Evolutionary conservation across 2,329 filamentous ascomycete species (phyloP), one percentile per base, ranked within the genome.

Genomic region (Beauveria varroae): DNA sequence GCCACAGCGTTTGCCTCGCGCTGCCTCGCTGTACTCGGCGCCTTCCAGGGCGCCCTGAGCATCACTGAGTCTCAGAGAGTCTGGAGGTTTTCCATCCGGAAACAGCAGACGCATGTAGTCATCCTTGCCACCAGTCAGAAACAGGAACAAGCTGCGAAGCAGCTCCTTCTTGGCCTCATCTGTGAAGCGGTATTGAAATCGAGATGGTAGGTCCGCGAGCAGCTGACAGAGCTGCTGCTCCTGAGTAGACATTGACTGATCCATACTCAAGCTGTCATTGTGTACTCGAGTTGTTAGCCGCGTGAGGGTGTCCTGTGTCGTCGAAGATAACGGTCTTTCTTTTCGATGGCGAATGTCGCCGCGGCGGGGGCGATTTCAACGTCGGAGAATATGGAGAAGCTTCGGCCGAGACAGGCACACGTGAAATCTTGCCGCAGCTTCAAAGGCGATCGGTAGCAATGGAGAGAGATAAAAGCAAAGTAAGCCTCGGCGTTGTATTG

Each of bases 31-130:
- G 72, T 98, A 99, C 73, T 99, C 96, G 37, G 93, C 91, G 12
- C 95, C 93, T 70, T 96, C 92, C 62, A 91, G 82, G n/a, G 91
- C 91, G 20, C 93, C 93, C 72, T 99, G 96, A 18, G 93, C 93
- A 68, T 91, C 87, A 64, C 89, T 85, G 44, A 99, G 79, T 74
- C 89, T 95, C 82, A 93, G 88, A 51, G 77, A 78, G n/a, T 79
- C 75, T 30, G 80, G 77, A 9, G 88, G 84, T 46, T 81, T 82
- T 14, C 91, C 91, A 46, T 88, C 79, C 1, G 92, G 92, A 70
- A 99, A 99, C 68, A 99, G 84, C 20, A 91, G 81, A 55, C 81
- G 80, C 71, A 98, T 80, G 69, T 93, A 87, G 65, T 93, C 87
- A 62, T 84, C 78, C 63, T 86, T 86, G 64, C 90, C 86, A 63